Percentiles rank a stretch among this genome's conserved stretches.
phyloP scores from a whole-genome alignment of 2,329 filamentous ascomycete genomes.

The Pseudocercospora crystallina region DNA sequence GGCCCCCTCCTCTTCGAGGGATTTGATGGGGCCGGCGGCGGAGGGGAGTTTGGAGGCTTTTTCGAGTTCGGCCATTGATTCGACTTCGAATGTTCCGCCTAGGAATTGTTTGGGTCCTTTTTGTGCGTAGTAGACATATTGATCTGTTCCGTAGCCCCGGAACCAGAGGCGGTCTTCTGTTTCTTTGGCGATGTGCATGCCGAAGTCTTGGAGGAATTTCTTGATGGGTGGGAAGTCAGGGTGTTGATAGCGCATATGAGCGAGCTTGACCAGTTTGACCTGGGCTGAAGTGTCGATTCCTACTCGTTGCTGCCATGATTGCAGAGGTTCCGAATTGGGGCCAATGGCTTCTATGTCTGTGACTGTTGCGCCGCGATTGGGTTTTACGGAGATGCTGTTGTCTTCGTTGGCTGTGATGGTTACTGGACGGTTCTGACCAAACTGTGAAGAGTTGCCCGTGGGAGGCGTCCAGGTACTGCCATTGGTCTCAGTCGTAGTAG shows the following conservation, averaged over 20 bases:
- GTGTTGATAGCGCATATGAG: slow-evolving; percentile 57
- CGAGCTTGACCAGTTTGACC: slow-evolving; percentile 49
- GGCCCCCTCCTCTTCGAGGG: slow-evolving; percentile 36
- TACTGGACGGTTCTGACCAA: slow-evolving; percentile 27
- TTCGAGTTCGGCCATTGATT: slow-evolving; percentile 44
- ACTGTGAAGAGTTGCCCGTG: slow-evolving; percentile 25
- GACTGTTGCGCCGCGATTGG: slow-evolving; percentile 43
- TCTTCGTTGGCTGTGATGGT: slow-evolving; percentile 26
- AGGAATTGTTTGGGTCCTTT: slow-evolving; percentile 37
- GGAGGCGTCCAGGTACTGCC: slow-evolving; percentile 18
- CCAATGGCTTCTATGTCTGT: slow-evolving; percentile 41
- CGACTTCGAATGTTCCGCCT: slow-evolving; percentile 45
- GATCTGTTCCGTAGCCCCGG: slow-evolving; percentile 45
- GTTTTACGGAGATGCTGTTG: slow-evolving; percentile 26
- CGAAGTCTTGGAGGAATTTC: slow-evolving; percentile 47
- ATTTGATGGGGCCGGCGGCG: slow-evolving; percentile 24
- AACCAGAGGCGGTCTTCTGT: slow-evolving; percentile 42
- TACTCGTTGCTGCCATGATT: slow-evolving; percentile 39
- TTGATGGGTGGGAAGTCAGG: slow-evolving; percentile 51
- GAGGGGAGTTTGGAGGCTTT: slow-evolving; percentile 48
- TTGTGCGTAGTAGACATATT: slow-evolving; percentile 46
- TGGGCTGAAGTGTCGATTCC: slow-evolving; percentile 47
- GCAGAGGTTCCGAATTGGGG: slow-evolving; percentile 36
- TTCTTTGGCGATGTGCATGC: slow-evolving; percentile 42
- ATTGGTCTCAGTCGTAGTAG: slow-evolving; percentile 23